Percentiles rank a stretch among this genome's conserved stretches.
phyloP scores from a whole-genome alignment of 1,284 basidiomycete species.

The Rhizopogon parksii region DNA sequence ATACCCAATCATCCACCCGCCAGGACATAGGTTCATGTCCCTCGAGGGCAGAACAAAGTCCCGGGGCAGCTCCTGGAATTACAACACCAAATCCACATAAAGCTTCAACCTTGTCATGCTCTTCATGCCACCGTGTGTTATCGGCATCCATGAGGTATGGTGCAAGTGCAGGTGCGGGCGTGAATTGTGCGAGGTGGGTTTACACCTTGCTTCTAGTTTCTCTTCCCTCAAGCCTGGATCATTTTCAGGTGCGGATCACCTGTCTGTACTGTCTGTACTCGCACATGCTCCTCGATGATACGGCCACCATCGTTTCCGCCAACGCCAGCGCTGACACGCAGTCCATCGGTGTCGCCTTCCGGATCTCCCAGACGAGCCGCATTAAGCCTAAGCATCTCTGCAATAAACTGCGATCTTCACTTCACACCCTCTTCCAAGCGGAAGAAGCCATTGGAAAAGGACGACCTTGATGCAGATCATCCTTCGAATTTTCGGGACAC shows the following conservation, averaged over 20 bases:
- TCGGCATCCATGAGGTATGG: slow-evolving; percentile 15
- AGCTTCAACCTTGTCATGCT: slow-evolving; percentile 20
- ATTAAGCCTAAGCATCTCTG: slow-evolving; percentile 17
- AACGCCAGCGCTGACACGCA: slow-evolving; percentile 27
- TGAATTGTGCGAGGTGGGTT: slow-evolving; percentile 2
- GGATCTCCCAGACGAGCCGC: slow-evolving; percentile 22
- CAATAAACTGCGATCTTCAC: slow-evolving; percentile 18
- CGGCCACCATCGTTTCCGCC: slow-evolving; percentile 23
- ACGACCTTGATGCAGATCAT: slow-evolving; percentile 11
- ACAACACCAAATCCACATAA: slow-evolving; percentile 3
- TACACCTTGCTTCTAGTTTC: neutral
- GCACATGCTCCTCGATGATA: slow-evolving; percentile 26
- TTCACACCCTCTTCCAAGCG: slow-evolving; percentile 16
- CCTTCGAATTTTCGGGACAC: slow-evolving; percentile 3
- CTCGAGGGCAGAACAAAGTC: slow-evolving; percentile 15
- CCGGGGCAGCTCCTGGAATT: neutral
- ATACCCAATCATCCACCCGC: slow-evolving; percentile 1
- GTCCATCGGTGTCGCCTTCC: slow-evolving; percentile 14
- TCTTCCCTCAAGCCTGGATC: neutral
- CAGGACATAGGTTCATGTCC: slow-evolving; percentile 12
- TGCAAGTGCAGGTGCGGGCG: slow-evolving; percentile 1
- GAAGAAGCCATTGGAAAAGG: slow-evolving; percentile 23
- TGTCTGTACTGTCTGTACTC: slow-evolving; percentile 24
- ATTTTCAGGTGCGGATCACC: slow-evolving; percentile 19
- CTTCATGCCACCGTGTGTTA: slow-evolving; percentile 25